Evolutionary conservation across 176 grass and related monocot species (phyloP), one percentile per base, ranked within the genome.

Genomic region (Carex parvula): DNA sequence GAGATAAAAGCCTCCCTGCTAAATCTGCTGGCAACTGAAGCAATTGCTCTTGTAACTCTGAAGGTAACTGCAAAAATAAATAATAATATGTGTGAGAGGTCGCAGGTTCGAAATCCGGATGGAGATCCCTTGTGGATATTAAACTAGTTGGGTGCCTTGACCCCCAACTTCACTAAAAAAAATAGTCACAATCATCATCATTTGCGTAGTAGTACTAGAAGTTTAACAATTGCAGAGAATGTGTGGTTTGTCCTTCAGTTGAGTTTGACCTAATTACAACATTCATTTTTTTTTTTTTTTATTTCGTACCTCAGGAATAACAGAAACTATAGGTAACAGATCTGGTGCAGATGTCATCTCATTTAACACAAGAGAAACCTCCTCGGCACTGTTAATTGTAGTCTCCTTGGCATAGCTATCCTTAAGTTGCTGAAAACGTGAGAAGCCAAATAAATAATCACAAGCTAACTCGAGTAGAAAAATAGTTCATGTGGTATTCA

Each of bases 21-120:
- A 98, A 88, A 87, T 98, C 96, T 4, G 64, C 83, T 81, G 96
- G 93, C 42, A 98, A 81, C 65, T 80, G 89, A 76, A 93, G 86
- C 78, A 95, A 84, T 69, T 89, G 93, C 37, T 95, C 86, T 77
- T 98, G 96, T 16, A 83, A 93, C 65, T 95, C 96, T 60, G 77
- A 53, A 58, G 96, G 87, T 84, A 98, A 88, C 93, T 98, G 85
- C 7, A 59, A 60, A 61, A 13, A 82, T 70, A 70, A 87, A 39
- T 39, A 79, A 50, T 70, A 70, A 65, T 85, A 30, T 39, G 5
- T 39, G 37, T 39, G 37, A 35, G 33, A 35, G 4, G 0, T 35
- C 33, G 5, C 37, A 39, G 37, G 37, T 39, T 39, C 37, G 4
- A 39, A 39, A 39, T 39, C 37, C 5, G 37, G 37, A 39, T 39